These are phyloP conservation scores for Eutrema salsugineum DNA, from an alignment of 441 rosid species.

Conservation along the genomic window DNA sequence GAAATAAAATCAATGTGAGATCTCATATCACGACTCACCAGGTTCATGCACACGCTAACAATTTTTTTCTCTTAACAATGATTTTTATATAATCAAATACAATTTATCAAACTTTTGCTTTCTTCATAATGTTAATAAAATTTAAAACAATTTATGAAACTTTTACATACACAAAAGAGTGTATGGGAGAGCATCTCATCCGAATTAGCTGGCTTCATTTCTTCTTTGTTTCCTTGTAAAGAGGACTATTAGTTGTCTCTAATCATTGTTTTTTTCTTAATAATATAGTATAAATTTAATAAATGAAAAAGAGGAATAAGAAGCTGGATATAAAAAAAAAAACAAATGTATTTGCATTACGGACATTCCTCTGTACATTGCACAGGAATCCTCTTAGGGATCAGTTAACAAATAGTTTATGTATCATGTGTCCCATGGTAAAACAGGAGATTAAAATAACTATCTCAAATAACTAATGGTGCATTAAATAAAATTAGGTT, in stretches of 20 bases:
- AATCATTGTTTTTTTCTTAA: slow-evolving; percentile 13
- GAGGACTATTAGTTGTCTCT: slow-evolving; percentile 26
- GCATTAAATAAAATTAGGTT: neutral
- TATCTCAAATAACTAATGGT: slow-evolving; percentile 20
- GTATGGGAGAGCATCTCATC: slow-evolving; percentile 27
- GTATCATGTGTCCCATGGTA: slow-evolving; percentile 18
- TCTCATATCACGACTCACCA: neutral
- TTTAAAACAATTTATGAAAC: neutral
- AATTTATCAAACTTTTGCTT: neutral
- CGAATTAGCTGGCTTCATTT: slow-evolving; percentile 26
- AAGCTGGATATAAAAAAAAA: slow-evolving; percentile 17
- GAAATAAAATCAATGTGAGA: slow-evolving; percentile 1
- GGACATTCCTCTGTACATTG: slow-evolving; percentile 52
- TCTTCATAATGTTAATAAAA: neutral
- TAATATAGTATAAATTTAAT: neutral
- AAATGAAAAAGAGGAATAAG: neutral
- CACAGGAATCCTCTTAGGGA: slow-evolving; percentile 74
- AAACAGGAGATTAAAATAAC: slow-evolving; percentile 14
- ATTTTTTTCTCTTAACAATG: too few relatives aligned
- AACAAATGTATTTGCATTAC: slow-evolving; percentile 19
- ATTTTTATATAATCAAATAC: too few relatives aligned
- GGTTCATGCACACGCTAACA: slow-evolving; percentile 18
- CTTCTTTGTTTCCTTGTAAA: slow-evolving; percentile 4
- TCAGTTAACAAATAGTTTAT: slow-evolving; percentile 55
- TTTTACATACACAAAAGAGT: slow-evolving; percentile 18